A percentile compares a stretch with the other conserved stretches of the same genome.
Conservation (phyloP, 2,329 filamentous ascomycete species). For the Trichoderma cornu-damae region DNA sequence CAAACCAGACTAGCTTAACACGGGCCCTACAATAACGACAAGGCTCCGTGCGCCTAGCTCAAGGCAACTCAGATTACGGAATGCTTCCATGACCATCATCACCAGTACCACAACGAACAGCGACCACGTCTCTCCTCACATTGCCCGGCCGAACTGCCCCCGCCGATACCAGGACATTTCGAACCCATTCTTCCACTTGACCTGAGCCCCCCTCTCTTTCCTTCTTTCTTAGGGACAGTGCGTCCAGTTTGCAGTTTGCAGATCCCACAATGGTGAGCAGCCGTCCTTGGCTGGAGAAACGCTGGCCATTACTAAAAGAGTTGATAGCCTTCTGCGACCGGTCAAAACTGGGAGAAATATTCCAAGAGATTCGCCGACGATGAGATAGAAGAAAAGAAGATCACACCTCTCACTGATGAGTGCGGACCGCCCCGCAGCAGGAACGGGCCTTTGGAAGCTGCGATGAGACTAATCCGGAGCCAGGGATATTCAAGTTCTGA, state of each 20-base stretch:
- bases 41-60: constrained; percentile 34
- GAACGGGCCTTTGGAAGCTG: neutral
- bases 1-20: constrained; percentile 23
- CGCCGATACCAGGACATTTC: neutral
- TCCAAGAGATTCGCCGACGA: constrained; percentile 95
- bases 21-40: constrained; percentile 22
- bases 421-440: constrained; percentile 44
- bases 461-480: constrained; percentile 25
- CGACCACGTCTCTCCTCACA: neutral
- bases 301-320: constrained; percentile 24
- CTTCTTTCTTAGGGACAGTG: constrained; percentile 19
- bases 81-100: constrained; percentile 34
- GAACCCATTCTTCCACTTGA: neutral
- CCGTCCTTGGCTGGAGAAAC: neutral
- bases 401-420: constrained; percentile 94
- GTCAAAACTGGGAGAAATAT: constrained; percentile 97
- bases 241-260: constrained; percentile 28
- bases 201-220: neutral
- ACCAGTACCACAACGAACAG: constrained; percentile 23
- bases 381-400: constrained; percentile 99
- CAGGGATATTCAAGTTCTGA: constrained; percentile 98
- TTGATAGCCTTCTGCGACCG: constrained; percentile 84
- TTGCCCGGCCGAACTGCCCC: neutral
- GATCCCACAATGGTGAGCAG: constrained; percentile 39
- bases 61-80: constrained; percentile 41